These are phyloP conservation scores for Rhizopus delemar DNA, from an alignment of 371 early-diverging fungal genomes.

Conservation along the genomic window DNA sequence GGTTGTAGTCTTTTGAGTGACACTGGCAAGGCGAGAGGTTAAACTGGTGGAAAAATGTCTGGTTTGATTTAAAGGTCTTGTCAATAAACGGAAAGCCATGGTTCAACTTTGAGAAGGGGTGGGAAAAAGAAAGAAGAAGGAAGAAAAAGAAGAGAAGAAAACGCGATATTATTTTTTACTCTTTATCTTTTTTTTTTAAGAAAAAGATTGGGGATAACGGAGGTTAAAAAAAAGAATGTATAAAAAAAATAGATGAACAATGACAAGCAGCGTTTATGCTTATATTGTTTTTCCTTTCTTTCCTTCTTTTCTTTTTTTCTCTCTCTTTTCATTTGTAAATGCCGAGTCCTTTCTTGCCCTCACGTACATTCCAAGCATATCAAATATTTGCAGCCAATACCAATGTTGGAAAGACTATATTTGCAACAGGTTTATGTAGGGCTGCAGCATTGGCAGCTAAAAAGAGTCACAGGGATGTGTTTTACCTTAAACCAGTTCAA, in stretches of 20 bases:
- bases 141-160: slow-evolving; percentile 9
- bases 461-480: slow-evolving; percentile 49
- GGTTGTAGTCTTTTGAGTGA: slow-evolving; percentile 36
- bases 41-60: slow-evolving; percentile 53
- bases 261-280: not conserved
- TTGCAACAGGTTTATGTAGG: slow-evolving; percentile 68
- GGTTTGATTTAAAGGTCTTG: slow-evolving; percentile 38
- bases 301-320: slow-evolving; percentile 7
- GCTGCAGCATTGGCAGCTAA: slow-evolving; percentile 56
- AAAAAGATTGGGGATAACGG: slow-evolving; percentile 20
- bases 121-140: slow-evolving; percentile 16
- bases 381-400: slow-evolving; percentile 83
- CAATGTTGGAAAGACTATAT: slow-evolving; percentile 82
- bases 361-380: slow-evolving; percentile 66
- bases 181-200: not conserved
- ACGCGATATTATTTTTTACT: not conserved
- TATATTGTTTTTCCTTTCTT: not conserved
- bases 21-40: slow-evolving; percentile 57
- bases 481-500: slow-evolving; percentile 82
- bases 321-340: slow-evolving; percentile 25
- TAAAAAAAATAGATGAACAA: not conserved
- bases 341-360: slow-evolving; percentile 50
- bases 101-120: slow-evolving; percentile 1
- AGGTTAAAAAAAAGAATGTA: slow-evolving; percentile 2
- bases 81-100: slow-evolving; percentile 48